phyloP scores from a whole-genome alignment of 2,329 filamentous ascomycete species.

The Aureobasidium leucospermi region DNA sequence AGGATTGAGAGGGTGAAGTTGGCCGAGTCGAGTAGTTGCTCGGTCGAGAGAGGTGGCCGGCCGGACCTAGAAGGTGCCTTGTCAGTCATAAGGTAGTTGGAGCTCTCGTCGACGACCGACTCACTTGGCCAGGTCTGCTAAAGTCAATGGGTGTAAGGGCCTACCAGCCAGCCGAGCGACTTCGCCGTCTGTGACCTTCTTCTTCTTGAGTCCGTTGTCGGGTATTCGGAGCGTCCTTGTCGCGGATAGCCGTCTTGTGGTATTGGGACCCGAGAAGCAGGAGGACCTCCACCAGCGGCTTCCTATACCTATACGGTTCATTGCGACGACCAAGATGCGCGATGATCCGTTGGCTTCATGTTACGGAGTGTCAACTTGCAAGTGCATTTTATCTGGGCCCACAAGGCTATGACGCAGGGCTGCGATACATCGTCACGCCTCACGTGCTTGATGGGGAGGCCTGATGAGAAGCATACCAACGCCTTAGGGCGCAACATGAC shows the following conservation, averaged over 20 bases:
- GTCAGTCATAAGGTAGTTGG: neutral
- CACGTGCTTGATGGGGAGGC: neutral
- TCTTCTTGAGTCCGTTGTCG: constrained; percentile 27
- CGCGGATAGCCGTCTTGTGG: neutral
- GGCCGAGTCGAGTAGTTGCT: constrained; percentile 77
- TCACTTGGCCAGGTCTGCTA: constrained; percentile 83
- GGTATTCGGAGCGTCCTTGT: neutral
- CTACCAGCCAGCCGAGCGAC: constrained; percentile 71
- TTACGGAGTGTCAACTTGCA: neutral
- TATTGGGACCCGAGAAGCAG: neutral
- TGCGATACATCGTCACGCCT: neutral
- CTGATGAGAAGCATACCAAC: neutral
- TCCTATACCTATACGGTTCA: neutral
- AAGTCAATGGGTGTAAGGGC: constrained; percentile 71
- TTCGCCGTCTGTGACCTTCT: constrained; percentile 57
- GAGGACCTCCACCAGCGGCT: neutral
- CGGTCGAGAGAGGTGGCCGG: constrained; percentile 72
- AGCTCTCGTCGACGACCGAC: constrained; percentile 18
- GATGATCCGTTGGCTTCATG: neutral
- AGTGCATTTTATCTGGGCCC: neutral
- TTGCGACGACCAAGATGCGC: neutral
- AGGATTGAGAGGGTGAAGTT: constrained; percentile 93
- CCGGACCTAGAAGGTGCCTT: constrained; percentile 50
- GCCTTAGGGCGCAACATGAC: neutral
- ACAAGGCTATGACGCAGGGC: constrained; percentile 7